Evolutionary conservation across 106 monocot species (phyloP).

Genomic region (Allium fistulosum): DNA sequence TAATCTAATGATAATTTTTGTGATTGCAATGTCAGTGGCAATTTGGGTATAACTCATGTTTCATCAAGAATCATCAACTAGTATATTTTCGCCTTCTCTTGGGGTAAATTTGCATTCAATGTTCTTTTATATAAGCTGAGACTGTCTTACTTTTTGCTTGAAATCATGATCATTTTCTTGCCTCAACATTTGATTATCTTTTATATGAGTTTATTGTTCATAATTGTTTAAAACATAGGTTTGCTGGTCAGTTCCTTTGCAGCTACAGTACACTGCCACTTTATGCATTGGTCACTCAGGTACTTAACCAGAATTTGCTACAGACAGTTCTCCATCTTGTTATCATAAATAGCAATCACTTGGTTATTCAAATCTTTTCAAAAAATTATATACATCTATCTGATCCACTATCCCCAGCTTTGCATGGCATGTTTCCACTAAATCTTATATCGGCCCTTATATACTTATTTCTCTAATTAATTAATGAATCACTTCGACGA

Average conservation of each 20-base stretch:
- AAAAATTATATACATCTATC: too few species aligned
- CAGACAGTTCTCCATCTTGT: neutral
- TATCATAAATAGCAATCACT: too few species aligned
- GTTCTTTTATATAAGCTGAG: neutral
- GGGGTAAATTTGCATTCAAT: conserved; percentile 39
- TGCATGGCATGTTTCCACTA: too few species aligned
- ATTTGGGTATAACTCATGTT: conserved; percentile 83
- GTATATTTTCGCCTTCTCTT: conserved; percentile 79
- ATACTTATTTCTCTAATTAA: too few species aligned
- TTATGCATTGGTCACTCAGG: conserved; percentile 96
- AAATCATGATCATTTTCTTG: neutral
- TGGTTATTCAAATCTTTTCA: too few species aligned
- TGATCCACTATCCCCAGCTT: too few species aligned
- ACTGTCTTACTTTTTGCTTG: neutral
- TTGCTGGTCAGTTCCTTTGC: conserved; percentile 88
- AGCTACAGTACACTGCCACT: conserved; percentile 96
- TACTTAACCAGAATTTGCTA: neutral
- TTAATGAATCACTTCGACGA: too few species aligned
- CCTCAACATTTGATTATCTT: neutral
- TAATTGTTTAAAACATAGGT: conserved; percentile 27
- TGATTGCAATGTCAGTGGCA: neutral
- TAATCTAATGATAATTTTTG: too few species aligned
- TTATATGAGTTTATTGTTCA: neutral
- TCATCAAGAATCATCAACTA: conserved; percentile 60
- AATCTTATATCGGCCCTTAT: too few species aligned